Base-by-base conservation (phyloP, 2,329 filamentous ascomycete genomes). In the Aspergillus phoenicis region DNA sequence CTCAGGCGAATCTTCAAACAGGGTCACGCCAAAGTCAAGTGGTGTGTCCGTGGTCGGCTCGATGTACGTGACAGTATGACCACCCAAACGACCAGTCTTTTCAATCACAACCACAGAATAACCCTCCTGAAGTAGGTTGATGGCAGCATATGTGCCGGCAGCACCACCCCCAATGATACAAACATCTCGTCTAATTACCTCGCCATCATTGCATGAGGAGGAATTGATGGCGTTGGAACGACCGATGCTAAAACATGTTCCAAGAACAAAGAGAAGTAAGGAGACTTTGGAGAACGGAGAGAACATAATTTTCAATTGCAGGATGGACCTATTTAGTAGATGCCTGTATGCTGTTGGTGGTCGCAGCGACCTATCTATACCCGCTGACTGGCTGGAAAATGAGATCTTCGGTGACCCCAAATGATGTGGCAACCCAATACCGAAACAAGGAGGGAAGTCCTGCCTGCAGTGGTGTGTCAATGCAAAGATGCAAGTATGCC, bases 11-110 rank as follows among this genome's bases (percentile, higher is more conserved):
- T 73, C 65, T 45, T 66, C 62, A 47, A 64, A 73, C 13, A 62
- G 60, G n/a, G 65, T 57, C 3, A 75, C 72, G 8, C 74, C 73
- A 43, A 69, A 70, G 55, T 74, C 71, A n/a, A 75, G 60, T 8
- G 64, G 58, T 1, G 55, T 47, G 5, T 57, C 59, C 5, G 62
- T 71, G 1, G 8, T 28, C 3, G 66, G 66, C 47, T 73, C 67
- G 11, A 57, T 60, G 52, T 68, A 71, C 5, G 73, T 73, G 17
- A 68, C 60, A 1, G 67, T 68, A 47, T 72, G 68, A 2, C 73
- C 71, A 2, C 73, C 73, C 4, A 76, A 61, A 11, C 58, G 43
- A 26, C 64, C 59, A 7, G 67, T 60, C 39, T 66, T 65, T 52
- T 75, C 73, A 26, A 75, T 53, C 5, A 75, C 55, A 4, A 66